Evolutionary conservation across 192 early-diverging fungal species (phyloP).

Genomic region (Chytriomyces confervae): DNA sequence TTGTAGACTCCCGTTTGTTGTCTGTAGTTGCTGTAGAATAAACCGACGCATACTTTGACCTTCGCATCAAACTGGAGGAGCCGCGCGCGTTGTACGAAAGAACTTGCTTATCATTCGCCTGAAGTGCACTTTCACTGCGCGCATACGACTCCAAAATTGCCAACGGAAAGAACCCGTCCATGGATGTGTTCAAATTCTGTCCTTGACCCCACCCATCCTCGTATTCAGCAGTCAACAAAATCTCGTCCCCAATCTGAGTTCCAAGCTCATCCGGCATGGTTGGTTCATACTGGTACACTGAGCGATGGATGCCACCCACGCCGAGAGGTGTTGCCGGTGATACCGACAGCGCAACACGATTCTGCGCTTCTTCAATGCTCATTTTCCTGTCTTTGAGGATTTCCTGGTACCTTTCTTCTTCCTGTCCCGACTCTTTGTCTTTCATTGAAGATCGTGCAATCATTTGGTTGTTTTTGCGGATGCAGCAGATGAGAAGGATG

Average conservation of each 20-base stretch:
- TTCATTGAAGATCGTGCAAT: background rate
- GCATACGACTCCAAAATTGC: constrained; percentile 1
- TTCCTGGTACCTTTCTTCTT: background rate
- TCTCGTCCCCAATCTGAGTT: constrained; percentile 28
- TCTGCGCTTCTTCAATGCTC: background rate
- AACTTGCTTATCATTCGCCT: too few relatives aligned
- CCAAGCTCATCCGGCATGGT: background rate
- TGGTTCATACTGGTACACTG: background rate
- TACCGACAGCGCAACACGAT: too few relatives aligned
- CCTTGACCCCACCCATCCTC: constrained; percentile 60
- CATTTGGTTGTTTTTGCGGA: background rate
- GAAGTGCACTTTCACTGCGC: too few relatives aligned
- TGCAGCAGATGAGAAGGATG: background rate
- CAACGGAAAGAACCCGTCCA: constrained; percentile 31
- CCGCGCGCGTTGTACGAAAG: too few relatives aligned
- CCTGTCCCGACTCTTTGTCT: background rate
- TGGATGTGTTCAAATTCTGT: constrained; percentile 43
- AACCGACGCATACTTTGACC: background rate
- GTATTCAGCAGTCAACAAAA: constrained; percentile 26
- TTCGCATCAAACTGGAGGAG: too few relatives aligned
- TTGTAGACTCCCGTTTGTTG: background rate
- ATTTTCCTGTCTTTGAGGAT: background rate
- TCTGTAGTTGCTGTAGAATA: background rate
- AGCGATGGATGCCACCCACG: background rate
- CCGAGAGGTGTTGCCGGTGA: background rate